phyloP scores from a whole-genome alignment of 768 basidiomycete genomes.

The Chalciporus piperatus region DNA sequence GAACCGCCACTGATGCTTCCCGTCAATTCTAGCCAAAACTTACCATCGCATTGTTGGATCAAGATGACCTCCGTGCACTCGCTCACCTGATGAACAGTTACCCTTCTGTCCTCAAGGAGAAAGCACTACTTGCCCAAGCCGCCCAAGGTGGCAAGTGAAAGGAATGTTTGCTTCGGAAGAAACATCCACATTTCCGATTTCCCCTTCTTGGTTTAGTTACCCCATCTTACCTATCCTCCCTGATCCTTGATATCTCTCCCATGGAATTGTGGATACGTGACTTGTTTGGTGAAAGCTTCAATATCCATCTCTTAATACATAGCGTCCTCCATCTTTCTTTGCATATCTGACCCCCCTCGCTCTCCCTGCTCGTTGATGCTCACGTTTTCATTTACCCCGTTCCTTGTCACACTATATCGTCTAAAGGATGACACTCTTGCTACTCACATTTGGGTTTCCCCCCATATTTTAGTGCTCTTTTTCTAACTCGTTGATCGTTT shows the following conservation, averaged over 20 bases:
- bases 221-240: background rate
- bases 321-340: background rate
- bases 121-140: constrained; percentile 41
- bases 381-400: constrained; percentile 1
- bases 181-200: background rate
- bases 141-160: constrained; percentile 26
- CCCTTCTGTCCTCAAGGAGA: constrained; percentile 78
- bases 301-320: constrained; percentile 5
- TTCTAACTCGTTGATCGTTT: background rate
- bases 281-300: constrained; percentile 2
- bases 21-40: constrained; percentile 61
- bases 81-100: constrained; percentile 89
- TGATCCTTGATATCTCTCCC: background rate
- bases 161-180: background rate
- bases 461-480: background rate
- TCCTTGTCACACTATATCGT: background rate
- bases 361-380: constrained; percentile 9
- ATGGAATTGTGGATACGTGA: constrained; percentile 1
- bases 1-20: constrained; percentile 1
- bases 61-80: constrained; percentile 80
- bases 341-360: constrained; percentile 5
- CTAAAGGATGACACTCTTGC: background rate
- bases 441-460: background rate
- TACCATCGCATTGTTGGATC: constrained; percentile 78
- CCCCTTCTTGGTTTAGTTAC: background rate